Evolutionary conservation across 345 rosid genomes (phyloP).

Genomic region (Crucihimalaya himalaica): DNA sequence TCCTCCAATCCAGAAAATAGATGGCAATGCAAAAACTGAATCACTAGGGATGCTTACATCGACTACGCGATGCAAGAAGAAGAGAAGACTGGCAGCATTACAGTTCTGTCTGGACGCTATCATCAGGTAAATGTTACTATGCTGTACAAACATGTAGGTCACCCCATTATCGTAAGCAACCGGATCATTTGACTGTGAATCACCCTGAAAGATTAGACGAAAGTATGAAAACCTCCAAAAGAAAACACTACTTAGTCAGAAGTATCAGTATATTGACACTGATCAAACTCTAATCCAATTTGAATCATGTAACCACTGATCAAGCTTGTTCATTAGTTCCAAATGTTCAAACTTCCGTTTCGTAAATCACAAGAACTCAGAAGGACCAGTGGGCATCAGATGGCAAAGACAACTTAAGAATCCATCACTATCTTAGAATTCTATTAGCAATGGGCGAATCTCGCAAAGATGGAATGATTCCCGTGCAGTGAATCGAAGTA

Average conservation of each 20-base stretch:
- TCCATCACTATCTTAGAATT: conserved; percentile 4
- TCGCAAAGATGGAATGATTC: conserved; percentile 6
- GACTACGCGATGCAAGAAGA: conserved; percentile 85
- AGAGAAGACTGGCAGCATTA: conserved; percentile 91
- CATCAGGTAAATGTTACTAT: conserved; percentile 90
- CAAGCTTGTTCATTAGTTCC: conserved; percentile 14
- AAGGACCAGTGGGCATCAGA: not conserved
- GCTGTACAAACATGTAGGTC: conserved; percentile 90
- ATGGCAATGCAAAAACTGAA: not conserved
- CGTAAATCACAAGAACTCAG: conserved; percentile 1
- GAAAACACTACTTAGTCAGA: not conserved
- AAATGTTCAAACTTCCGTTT: not conserved
- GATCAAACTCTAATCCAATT: conserved; percentile 16
- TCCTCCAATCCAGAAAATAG: not conserved
- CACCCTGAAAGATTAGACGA: conserved; percentile 58
- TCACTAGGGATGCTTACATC: conserved; percentile 60
- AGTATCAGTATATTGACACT: not conserved
- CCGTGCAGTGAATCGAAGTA: not conserved
- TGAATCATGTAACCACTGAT: not conserved
- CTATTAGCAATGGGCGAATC: conserved; percentile 1
- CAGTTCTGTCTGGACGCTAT: conserved; percentile 90
- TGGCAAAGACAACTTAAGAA: not conserved
- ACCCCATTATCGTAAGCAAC: conserved; percentile 95
- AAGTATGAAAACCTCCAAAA: conserved; percentile 16
- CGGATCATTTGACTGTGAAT: conserved; percentile 98